Conservation (phyloP, 1,139 yeast species). For the Sugiyamaella paludigena region DNA sequence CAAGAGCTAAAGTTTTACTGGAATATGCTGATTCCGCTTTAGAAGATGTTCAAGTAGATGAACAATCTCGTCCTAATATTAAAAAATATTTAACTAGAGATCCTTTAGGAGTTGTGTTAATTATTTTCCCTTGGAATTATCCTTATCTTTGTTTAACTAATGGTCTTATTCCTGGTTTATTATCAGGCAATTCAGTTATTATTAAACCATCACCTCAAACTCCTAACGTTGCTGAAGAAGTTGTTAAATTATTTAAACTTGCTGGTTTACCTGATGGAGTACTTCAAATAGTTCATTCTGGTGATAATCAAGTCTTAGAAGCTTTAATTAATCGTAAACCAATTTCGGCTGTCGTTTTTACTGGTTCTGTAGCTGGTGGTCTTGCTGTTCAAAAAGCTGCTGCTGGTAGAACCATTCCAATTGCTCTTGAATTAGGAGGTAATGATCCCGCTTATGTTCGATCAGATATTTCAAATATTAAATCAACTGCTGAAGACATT, state of each 20-base stretch:
- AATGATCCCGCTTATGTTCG: conserved; percentile 72
- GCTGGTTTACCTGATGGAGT: conserved; percentile 85
- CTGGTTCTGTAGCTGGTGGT: conserved; percentile 86
- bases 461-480: conserved; percentile 60
- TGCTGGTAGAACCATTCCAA: conserved; percentile 70
- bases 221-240: conserved; percentile 71
- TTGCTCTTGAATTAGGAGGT: conserved; percentile 91
- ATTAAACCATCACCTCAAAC: conserved; percentile 82
- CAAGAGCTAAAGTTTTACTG: conserved; percentile 34
- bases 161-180: conserved; percentile 80
- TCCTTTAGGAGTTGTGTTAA: conserved; percentile 78
- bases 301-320: conserved; percentile 64
- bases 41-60: conserved; percentile 33
- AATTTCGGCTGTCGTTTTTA: conserved; percentile 74
- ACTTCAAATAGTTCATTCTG: conserved; percentile 56
- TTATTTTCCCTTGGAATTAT: conserved; percentile 87
- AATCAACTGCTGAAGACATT: conserved; percentile 73
- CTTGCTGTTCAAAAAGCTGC: conserved; percentile 69
- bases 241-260: conserved; percentile 58
- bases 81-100: conserved; percentile 53
- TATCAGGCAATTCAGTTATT: conserved; percentile 79
- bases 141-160: conserved; percentile 78
- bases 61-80: conserved; percentile 31
- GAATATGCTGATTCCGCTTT: conserved; percentile 38
- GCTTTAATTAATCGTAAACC: conserved; percentile 57